A percentile compares a stretch with the other conserved stretches of the same genome.
Evolutionary conservation across 2,329 filamentous ascomycete genomes (phyloP).

Genomic region (Raffaelea albimanens): DNA sequence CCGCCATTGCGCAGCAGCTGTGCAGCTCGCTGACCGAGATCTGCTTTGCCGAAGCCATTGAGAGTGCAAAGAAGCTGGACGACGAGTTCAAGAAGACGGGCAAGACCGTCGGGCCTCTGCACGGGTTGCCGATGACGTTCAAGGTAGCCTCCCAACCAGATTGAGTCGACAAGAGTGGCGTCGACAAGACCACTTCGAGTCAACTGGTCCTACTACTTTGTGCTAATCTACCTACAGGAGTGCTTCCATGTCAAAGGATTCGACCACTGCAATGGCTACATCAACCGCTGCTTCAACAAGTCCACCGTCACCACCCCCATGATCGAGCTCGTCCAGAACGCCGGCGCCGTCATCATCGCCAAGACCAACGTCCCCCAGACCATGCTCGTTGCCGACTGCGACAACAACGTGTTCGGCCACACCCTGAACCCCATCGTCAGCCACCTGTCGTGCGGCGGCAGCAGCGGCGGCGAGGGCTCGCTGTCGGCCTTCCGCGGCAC

Average conservation of each 20-base stretch:
- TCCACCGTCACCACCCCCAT: conserved; percentile 11
- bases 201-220: neutral
- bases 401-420: conserved; percentile 26
- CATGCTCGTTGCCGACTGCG: conserved; percentile 20
- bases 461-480: conserved; percentile 27
- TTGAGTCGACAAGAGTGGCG: neutral
- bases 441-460: conserved; percentile 23
- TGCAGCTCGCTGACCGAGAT: conserved; percentile 26
- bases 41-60: conserved; percentile 23
- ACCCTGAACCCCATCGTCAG: conserved; percentile 26
- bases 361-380: conserved; percentile 19
- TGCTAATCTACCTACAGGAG: too few species aligned
- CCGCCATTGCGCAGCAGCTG: conserved; percentile 1
- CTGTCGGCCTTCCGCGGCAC: conserved; percentile 25
- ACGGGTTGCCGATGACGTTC: conserved; percentile 29
- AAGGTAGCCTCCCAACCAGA: conserved; percentile 5
- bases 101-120: conserved; percentile 24
- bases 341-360: conserved; percentile 20
- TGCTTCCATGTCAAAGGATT: conserved; percentile 10
- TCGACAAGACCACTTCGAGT: neutral
- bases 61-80: conserved; percentile 22
- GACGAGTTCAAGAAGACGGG: conserved; percentile 19
- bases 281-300: conserved; percentile 6
- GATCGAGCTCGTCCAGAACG: conserved; percentile 18
- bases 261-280: conserved; percentile 9